Percentiles rank a stretch among this genome's conserved stretches.
phyloP scores from a whole-genome alignment of 306 rosid species.

The Parietaria judaica region DNA sequence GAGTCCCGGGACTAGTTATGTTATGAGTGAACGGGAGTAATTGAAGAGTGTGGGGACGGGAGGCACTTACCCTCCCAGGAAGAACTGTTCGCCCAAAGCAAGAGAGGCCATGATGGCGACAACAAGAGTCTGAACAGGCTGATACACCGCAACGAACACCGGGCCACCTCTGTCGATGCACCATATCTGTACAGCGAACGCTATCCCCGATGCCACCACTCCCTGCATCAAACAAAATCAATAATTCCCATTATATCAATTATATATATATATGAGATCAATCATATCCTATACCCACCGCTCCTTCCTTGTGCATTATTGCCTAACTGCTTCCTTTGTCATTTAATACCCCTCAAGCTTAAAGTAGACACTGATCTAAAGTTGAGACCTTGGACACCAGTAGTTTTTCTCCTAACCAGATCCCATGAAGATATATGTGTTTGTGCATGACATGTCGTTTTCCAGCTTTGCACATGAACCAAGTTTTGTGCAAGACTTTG shows the following conservation, averaged over 20 bases:
- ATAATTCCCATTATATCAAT: background rate
- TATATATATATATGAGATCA: background rate
- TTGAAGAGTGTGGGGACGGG: background rate
- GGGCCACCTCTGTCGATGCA: constrained; percentile 99
- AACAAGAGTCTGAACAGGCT: constrained; percentile 95
- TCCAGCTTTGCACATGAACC: constrained; percentile 12
- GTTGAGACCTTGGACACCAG: background rate
- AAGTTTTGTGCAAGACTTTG: constrained; percentile 8
- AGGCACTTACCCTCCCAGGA: constrained; percentile 73
- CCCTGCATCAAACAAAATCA: constrained; percentile 41
- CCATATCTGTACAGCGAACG: constrained; percentile 99
- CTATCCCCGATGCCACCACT: constrained; percentile 95
- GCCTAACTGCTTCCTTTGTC: constrained; percentile 20
- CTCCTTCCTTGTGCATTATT: constrained; percentile 19
- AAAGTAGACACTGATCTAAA: too few relatives aligned
- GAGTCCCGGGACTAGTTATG: too few relatives aligned
- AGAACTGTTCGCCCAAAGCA: constrained; percentile 92
- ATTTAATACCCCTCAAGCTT: constrained; percentile 24
- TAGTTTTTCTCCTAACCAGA: background rate
- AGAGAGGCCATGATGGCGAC: constrained; percentile 95
- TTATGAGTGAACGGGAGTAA: too few relatives aligned
- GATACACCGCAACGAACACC: constrained; percentile 94
- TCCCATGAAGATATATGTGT: background rate
- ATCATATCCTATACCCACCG: constrained; percentile 4
- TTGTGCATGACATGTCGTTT: background rate